A percentile compares a stretch with the other conserved stretches of the same genome.
Evolutionary conservation across 83 land plant species (phyloP).

Genomic region (Picea abies): DNA sequence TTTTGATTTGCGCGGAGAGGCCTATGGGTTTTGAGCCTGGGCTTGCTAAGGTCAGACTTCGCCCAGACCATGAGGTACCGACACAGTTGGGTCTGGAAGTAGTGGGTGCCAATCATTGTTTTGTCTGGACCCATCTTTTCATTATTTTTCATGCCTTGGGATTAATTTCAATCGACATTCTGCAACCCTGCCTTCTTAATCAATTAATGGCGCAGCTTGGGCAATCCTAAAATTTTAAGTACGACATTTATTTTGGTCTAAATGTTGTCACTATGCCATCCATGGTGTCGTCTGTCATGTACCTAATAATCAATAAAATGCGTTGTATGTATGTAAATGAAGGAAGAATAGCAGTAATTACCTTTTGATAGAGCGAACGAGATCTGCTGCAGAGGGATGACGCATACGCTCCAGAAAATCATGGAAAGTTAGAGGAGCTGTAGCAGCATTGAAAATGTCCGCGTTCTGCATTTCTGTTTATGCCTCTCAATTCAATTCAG

Average conservation of each 20-base stretch:
- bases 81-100: background rate
- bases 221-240: slow-evolving; percentile 1
- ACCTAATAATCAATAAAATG: too few relatives aligned
- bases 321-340: too few relatives aligned
- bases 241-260: background rate
- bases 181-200: background rate
- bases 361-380: slow-evolving; percentile 95
- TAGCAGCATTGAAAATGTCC: slow-evolving; percentile 61
- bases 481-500: too few relatives aligned
- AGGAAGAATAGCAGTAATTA: slow-evolving; percentile 4
- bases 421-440: slow-evolving; percentile 76
- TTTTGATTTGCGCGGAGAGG: too few relatives aligned
- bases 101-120: background rate
- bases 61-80: background rate
- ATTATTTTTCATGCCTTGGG: background rate
- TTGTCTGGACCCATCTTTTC: too few relatives aligned
- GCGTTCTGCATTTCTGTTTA: slow-evolving; percentile 44
- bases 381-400: slow-evolving; percentile 91
- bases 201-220: background rate
- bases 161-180: background rate
- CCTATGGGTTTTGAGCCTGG: background rate
- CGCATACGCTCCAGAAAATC: slow-evolving; percentile 97
- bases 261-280: background rate
- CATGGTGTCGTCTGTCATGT: too few relatives aligned
- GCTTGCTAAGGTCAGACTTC: background rate